phyloP scores from a whole-genome alignment of 352 stramenopile genomes.

The Salisapilia sapeloensis region DNA sequence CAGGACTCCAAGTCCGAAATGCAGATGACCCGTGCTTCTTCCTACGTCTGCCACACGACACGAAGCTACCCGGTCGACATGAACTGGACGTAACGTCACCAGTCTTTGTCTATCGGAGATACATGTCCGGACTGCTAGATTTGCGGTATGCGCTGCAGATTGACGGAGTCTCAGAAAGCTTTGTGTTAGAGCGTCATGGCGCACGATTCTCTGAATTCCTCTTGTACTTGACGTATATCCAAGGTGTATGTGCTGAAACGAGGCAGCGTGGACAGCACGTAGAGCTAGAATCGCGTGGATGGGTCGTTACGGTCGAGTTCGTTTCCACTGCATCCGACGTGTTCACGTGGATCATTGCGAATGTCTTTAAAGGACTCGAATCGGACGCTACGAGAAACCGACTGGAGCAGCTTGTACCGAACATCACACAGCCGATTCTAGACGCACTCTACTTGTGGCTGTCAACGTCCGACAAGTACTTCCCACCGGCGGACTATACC shows the following conservation, averaged over 20 bases:
- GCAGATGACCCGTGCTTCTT: constrained; percentile 22
- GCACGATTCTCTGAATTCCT: constrained; percentile 37
- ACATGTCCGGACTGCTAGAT: constrained; percentile 93
- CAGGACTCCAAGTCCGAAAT: constrained; percentile 19
- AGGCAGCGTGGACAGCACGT: constrained; percentile 52
- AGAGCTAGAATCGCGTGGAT: constrained; percentile 58
- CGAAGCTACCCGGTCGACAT: constrained; percentile 36
- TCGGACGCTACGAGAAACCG: constrained; percentile 4
- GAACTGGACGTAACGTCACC: constrained; percentile 73
- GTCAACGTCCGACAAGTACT: constrained; percentile 55
- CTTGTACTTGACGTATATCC: constrained; percentile 56
- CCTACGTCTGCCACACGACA: constrained; percentile 26
- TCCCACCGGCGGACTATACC: constrained; percentile 35
- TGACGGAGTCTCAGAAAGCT: constrained; percentile 84
- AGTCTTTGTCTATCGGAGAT: constrained; percentile 88
- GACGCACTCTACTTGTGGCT: constrained; percentile 75
- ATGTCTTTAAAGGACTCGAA: constrained; percentile 41
- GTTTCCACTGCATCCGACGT: constrained; percentile 70
- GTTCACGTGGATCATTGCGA: constrained; percentile 62
- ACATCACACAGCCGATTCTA: constrained; percentile 42
- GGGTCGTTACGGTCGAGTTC: constrained; percentile 71
- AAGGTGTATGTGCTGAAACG: constrained; percentile 50
- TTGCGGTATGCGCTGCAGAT: constrained; percentile 97
- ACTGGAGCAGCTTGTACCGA: constrained; percentile 14
- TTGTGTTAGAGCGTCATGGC: constrained; percentile 64